Percentiles rank a stretch among this genome's conserved stretches.
These are phyloP conservation scores for Penicillium sp. DNA, from an alignment of 2,329 filamentous ascomycete genomes.

Conservation along the genomic window DNA sequence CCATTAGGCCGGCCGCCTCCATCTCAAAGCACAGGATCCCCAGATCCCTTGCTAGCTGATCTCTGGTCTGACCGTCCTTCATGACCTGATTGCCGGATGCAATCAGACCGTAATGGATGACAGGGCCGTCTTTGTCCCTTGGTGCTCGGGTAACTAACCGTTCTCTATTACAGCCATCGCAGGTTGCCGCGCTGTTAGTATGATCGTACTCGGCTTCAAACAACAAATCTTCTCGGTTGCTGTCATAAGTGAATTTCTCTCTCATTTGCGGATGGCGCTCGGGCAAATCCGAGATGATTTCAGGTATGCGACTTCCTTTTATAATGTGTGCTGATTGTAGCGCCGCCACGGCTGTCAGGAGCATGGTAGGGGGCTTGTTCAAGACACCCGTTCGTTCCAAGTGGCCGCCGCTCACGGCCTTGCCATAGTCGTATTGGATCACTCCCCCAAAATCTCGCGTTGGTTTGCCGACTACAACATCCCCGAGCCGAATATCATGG, in stretches of 20 bases:
- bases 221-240: background rate
- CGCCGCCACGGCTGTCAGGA: constrained; percentile 1
- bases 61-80: background rate
- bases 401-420: constrained; percentile 10
- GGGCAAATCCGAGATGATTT: background rate
- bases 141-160: background rate
- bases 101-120: constrained; percentile 15
- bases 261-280: background rate
- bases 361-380: constrained; percentile 3
- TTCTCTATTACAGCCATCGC: background rate
- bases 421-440: constrained; percentile 36
- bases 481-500: constrained; percentile 37
- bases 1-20: constrained; percentile 14
- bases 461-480: constrained; percentile 34
- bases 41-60: background rate
- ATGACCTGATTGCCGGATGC: constrained; percentile 15
- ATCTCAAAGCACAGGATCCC: constrained; percentile 14
- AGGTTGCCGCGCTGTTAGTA: background rate
- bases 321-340: background rate
- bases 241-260: background rate
- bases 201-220: constrained; percentile 2
- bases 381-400: background rate
- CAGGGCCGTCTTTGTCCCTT: background rate
- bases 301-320: background rate
- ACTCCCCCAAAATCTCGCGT: constrained; percentile 28